Conservation (phyloP, 305 asterid species). For the Caryopteris hybrid region DNA sequence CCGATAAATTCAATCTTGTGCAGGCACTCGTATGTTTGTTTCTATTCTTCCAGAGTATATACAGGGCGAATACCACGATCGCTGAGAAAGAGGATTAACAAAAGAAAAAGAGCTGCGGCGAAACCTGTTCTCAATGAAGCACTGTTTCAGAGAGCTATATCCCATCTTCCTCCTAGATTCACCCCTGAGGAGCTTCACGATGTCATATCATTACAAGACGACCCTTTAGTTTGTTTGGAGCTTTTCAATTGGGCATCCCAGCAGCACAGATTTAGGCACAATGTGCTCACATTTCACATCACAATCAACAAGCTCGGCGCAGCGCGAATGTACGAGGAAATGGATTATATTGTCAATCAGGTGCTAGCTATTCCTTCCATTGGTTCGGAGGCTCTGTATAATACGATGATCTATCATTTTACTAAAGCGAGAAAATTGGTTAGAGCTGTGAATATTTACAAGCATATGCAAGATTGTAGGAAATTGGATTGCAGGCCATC, state of each 20-base stretch:
- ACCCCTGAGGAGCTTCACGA: constrained; percentile 72
- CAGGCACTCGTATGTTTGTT: constrained; percentile 20
- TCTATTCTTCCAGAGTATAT: constrained; percentile 43
- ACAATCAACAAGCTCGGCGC: constrained; percentile 79
- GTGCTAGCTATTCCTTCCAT: constrained; percentile 63
- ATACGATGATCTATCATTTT: constrained; percentile 75
- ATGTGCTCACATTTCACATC: constrained; percentile 52
- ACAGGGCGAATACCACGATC: constrained; percentile 75
- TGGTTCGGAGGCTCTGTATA: constrained; percentile 72
- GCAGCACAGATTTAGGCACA: constrained; percentile 79
- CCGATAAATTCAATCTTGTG: constrained; percentile 4
- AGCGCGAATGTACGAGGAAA: constrained; percentile 68
- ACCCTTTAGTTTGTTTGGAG: constrained; percentile 81
- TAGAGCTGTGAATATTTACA: constrained; percentile 74
- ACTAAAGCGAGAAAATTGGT: constrained; percentile 72
- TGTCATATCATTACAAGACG: constrained; percentile 45
- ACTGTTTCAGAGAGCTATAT: constrained; percentile 36
- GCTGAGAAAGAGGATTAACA: constrained; percentile 61
- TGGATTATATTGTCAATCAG: constrained; percentile 81
- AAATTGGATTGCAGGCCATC: constrained; percentile 82
- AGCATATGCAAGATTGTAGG: constrained; percentile 60
- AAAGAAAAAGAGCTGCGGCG: constrained; percentile 64
- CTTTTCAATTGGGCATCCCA: constrained; percentile 89
- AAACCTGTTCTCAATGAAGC: constrained; percentile 61
- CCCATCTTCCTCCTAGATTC: constrained; percentile 72